phyloP scores from a whole-genome alignment of 352 stramenopile species.

The Pythium oligandrum region DNA sequence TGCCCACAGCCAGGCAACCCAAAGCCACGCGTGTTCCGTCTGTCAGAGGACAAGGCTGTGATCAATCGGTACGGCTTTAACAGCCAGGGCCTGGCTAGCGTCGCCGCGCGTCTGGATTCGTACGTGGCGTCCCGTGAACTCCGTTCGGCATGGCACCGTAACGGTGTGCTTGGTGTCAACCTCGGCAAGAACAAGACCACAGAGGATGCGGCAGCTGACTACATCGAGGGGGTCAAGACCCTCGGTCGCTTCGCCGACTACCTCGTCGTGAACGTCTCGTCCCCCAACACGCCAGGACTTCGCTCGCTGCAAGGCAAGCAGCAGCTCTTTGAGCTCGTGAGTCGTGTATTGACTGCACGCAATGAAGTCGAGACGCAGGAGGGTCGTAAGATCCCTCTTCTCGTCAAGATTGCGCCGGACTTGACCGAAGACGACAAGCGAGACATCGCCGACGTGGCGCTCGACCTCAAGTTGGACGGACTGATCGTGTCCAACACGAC shows the following conservation, averaged over 20 bases:
- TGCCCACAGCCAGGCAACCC: conserved; percentile 85
- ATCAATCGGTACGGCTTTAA: conserved; percentile 99
- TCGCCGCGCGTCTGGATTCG: conserved; percentile 57
- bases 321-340: conserved; percentile 76
- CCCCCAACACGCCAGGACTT: conserved; percentile 93
- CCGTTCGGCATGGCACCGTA: conserved; percentile 31
- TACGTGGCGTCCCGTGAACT: conserved; percentile 43
- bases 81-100: conserved; percentile 84
- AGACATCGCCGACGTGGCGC: conserved; percentile 90
- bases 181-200: conserved; percentile 97
- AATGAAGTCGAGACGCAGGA: conserved; percentile 53
- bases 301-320: conserved; percentile 75
- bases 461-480: conserved; percentile 89
- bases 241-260: conserved; percentile 96
- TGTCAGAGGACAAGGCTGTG: conserved; percentile 91
- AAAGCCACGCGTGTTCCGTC: conserved; percentile 95
- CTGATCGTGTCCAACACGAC: conserved; percentile 99
- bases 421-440: conserved; percentile 92
- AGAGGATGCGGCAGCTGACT: conserved; percentile 82
- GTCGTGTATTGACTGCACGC: conserved; percentile 60
- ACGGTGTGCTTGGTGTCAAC: conserved; percentile 94
- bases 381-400: conserved; percentile 79
- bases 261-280: conserved; percentile 98
- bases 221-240: conserved; percentile 86
- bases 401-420: conserved; percentile 98